These are phyloP conservation scores for Clonostachys byssicola DNA, from an alignment of 2,329 filamentous ascomycete species.

Conservation along the genomic window DNA sequence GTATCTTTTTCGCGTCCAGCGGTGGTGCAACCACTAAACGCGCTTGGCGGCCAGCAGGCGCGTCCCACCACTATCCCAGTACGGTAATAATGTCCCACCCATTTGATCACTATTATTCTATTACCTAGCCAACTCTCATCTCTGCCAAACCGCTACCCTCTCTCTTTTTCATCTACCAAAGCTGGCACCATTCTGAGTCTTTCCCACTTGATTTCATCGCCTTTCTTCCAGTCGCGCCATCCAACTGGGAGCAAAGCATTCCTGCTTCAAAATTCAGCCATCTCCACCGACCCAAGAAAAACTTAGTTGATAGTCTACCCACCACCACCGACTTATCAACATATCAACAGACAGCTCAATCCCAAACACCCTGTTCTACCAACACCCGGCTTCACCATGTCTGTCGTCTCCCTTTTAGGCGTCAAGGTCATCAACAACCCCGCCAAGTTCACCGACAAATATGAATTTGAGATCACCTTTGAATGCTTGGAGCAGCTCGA, in stretches of 20 bases:
- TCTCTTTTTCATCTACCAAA: too few species aligned
- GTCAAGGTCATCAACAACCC: slow-evolving; percentile 98
- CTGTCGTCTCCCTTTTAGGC: slow-evolving; percentile 90
- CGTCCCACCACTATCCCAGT: slow-evolving; percentile 1
- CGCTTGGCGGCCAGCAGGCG: neutral
- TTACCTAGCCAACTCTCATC: too few species aligned
- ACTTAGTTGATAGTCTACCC: neutral
- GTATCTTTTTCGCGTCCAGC: neutral
- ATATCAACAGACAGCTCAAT: slow-evolving; percentile 20
- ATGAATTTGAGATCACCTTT: slow-evolving; percentile 98
- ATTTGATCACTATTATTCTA: too few species aligned
- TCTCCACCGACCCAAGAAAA: too few species aligned
- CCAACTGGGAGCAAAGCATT: too few species aligned
- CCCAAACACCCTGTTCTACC: slow-evolving; percentile 3
- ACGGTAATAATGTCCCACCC: too few species aligned
- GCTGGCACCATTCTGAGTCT: too few species aligned
- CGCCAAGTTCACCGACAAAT: slow-evolving; percentile 85
- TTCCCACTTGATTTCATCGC: too few species aligned
- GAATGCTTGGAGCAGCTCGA: slow-evolving; percentile 93
- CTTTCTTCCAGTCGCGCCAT: too few species aligned
- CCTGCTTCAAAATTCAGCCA: too few species aligned
- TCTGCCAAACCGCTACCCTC: too few species aligned
- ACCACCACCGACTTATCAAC: slow-evolving; percentile 1
- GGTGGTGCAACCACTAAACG: slow-evolving; percentile 1
- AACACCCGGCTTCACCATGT: slow-evolving; percentile 54